These are phyloP conservation scores for Jamesozyma jinghongensis DNA, from an alignment of 805 yeast genomes.

Conservation along the genomic window DNA sequence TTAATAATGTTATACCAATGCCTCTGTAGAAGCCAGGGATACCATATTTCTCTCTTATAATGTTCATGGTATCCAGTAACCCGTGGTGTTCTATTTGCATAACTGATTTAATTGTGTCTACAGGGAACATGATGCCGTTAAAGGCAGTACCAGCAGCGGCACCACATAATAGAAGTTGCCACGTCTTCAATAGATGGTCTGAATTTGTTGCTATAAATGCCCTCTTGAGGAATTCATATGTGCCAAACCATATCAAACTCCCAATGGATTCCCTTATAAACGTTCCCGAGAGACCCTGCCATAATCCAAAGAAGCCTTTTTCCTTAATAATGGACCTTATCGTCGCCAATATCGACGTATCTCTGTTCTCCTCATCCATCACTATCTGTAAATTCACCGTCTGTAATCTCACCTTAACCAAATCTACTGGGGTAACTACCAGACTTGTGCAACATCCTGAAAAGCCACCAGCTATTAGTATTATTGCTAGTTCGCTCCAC, in stretches of 20 bases:
- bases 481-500: constrained; percentile 34
- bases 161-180: constrained; percentile 67
- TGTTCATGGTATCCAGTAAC: constrained; percentile 37
- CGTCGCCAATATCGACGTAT: constrained; percentile 32
- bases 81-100: constrained; percentile 45
- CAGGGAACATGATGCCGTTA: constrained; percentile 74
- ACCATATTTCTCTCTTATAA: constrained; percentile 47
- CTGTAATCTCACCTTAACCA: constrained; percentile 81
- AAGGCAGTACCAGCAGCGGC: constrained; percentile 80
- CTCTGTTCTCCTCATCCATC: constrained; percentile 16
- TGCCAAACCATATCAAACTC: constrained; percentile 89
- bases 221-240: constrained; percentile 56
- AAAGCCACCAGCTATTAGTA: constrained; percentile 64
- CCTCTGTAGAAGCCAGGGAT: constrained; percentile 72
- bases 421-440: constrained; percentile 84
- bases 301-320: constrained; percentile 65
- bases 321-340: constrained; percentile 36
- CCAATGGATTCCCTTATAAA: constrained; percentile 79
- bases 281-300: constrained; percentile 85
- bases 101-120: constrained; percentile 81
- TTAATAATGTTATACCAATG: constrained; percentile 63
- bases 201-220: constrained; percentile 20
- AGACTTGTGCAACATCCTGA: constrained; percentile 79
- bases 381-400: constrained; percentile 36
- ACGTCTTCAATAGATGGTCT: constrained; percentile 10